Evolutionary conservation across 106 monocot genomes (phyloP), one percentile per base, ranked within the genome.

Genomic region (Phalaenopsis aphrodite): DNA sequence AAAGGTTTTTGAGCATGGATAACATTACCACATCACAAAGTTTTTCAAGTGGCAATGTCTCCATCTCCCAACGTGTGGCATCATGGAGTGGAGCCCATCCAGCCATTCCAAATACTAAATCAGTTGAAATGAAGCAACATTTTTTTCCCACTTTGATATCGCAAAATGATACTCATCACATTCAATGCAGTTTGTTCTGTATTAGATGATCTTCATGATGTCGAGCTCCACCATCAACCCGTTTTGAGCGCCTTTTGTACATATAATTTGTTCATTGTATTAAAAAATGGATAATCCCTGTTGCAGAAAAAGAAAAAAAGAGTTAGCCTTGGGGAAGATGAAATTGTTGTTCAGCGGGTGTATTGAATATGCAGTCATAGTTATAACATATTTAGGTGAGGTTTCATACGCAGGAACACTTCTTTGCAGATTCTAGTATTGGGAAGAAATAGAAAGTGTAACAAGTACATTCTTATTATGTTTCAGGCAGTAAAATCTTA

Each of bases 1-100:
- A 87, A 75, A 83, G 91, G 10, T 93, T 84, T 68, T 88, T 92
- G 21, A 99, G 94, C 82, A 88, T 99, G 94, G 91, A 93, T 76
- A 86, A 88, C 61, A 99, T 92, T 23, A 56, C 89, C 36, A 76
- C 79, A 9, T 49, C 18, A 1, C 55, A 72, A 66, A 88, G 72
- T 77, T 52, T 52, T 1, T 83, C 71, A 41, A 77, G 71, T 45
- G 65, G 75, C n/a, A 84, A 80, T 49, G 81, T 76, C 41, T 58
- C 87, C 48, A 6, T 87, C 17, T 61, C 87, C 76, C 82, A 41
- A 14, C 48, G 82, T 41, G 77, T 68, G 41, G 67, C 82, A 21
- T 82, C 77, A n/a, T 82, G 82, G 82, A 78, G 82, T 71, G 82
- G 82, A 52, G n/a, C 82, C 45, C 69, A 19, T 14, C 3, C 82